Evolutionary conservation across 371 early-diverging fungal genomes (phyloP).

Genomic region (Mucor plumbeus): DNA sequence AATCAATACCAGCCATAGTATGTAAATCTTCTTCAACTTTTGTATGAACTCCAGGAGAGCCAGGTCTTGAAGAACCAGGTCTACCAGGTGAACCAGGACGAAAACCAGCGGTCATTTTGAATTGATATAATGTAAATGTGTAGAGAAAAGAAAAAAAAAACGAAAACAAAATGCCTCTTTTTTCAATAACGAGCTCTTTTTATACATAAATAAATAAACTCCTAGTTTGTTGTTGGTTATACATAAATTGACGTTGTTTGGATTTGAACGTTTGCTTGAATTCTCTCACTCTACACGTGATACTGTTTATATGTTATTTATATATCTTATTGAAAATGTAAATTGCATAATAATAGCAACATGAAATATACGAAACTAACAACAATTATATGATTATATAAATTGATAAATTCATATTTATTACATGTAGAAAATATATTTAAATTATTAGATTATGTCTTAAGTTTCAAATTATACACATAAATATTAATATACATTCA

Average conservation of each 20-base stretch:
- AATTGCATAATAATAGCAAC: background rate
- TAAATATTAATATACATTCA: too few relatives aligned
- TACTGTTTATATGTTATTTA: background rate
- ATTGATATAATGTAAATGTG: background rate
- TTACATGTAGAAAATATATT: too few relatives aligned
- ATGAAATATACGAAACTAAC: background rate
- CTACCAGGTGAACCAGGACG: conserved; percentile 29
- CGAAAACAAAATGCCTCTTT: background rate
- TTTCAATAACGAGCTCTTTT: background rate
- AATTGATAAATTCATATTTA: too few relatives aligned
- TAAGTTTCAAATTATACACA: too few relatives aligned
- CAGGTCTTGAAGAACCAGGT: conserved; percentile 40
- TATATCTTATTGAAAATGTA: too few relatives aligned
- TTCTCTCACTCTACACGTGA: background rate
- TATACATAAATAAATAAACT: background rate
- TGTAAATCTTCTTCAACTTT: conserved; percentile 60
- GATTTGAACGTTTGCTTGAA: background rate
- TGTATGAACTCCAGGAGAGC: conserved; percentile 41
- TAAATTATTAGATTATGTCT: too few relatives aligned
- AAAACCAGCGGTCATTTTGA: conserved; percentile 28
- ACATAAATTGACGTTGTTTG: conserved; percentile 1
- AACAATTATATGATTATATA: background rate
- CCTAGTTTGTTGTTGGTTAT: background rate
- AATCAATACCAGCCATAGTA: conserved; percentile 55
- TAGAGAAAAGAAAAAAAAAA: conserved; percentile 7